Conservation (phyloP, 1,139 yeast species). For the Taiozyma onychis region DNA sequence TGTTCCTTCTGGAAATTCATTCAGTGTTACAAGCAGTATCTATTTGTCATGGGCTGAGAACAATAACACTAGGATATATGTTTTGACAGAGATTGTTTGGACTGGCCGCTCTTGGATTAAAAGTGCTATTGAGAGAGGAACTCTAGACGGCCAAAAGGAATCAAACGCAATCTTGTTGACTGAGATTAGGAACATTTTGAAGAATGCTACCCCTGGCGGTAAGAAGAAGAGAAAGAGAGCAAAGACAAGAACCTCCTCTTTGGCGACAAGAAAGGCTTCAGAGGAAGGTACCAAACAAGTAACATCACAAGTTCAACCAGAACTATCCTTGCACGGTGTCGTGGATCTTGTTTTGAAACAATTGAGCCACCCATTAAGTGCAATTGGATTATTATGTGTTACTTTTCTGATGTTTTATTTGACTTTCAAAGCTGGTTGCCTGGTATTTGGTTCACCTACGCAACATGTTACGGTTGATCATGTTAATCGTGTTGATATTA, state of each 20-base stretch:
- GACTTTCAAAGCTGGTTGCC: not conserved
- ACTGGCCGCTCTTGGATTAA: constrained; percentile 90
- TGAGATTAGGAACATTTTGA: constrained; percentile 44
- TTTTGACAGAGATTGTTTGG: constrained; percentile 78
- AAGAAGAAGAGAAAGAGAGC: constrained; percentile 29
- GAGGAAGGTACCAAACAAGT: not conserved
- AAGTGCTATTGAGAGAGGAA: constrained; percentile 87
- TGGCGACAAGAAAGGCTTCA: not conserved
- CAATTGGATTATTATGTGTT: constrained; percentile 3
- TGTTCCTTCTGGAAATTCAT: constrained; percentile 89
- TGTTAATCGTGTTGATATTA: constrained; percentile 30
- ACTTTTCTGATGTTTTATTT: constrained; percentile 6
- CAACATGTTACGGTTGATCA: constrained; percentile 6
- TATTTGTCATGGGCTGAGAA: constrained; percentile 72
- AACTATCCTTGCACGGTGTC: not conserved
- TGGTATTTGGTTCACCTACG: not conserved
- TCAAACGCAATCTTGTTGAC: constrained; percentile 54
- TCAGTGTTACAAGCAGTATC: constrained; percentile 64
- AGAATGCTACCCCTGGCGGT: constrained; percentile 20
- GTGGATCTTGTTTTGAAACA: not conserved
- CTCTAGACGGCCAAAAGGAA: constrained; percentile 83
- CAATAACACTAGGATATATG: constrained; percentile 58
- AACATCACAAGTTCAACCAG: not conserved
- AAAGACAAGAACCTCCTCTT: constrained; percentile 11
- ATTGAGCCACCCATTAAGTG: not conserved